Conservation (phyloP, 2,329 filamentous ascomycete genomes). For the Fusarium pseudoanthophilum region DNA sequence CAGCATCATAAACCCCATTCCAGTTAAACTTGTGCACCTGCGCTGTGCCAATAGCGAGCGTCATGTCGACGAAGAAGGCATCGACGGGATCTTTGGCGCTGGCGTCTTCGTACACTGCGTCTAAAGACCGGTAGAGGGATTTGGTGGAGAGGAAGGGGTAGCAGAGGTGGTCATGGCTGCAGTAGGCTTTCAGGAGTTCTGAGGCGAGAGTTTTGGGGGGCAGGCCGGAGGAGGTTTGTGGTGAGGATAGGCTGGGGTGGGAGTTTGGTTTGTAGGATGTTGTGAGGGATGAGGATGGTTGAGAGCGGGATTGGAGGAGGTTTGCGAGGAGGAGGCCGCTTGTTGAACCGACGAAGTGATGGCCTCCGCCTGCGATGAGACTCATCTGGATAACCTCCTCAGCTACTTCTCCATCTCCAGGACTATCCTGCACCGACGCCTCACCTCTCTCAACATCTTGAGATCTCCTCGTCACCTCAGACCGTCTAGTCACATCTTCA, state of each 20-base stretch:
- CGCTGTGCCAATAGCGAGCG: slow-evolving; percentile 55
- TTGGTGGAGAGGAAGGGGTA: slow-evolving; percentile 54
- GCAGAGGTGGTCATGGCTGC: slow-evolving; percentile 55
- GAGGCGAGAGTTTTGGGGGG: slow-evolving; percentile 51
- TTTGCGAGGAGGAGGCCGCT: slow-evolving; percentile 56
- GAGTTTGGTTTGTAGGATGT: slow-evolving; percentile 29
- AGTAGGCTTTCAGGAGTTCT: slow-evolving; percentile 54
- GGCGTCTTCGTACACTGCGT: slow-evolving; percentile 46
- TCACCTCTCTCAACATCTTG: neutral
- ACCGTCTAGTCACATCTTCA: neutral
- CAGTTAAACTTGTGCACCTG: slow-evolving; percentile 58
- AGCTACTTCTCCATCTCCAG: slow-evolving; percentile 46
- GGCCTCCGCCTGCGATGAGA: slow-evolving; percentile 54
- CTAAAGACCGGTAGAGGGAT: slow-evolving; percentile 42
- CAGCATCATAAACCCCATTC: slow-evolving; percentile 55
- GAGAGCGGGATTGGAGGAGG: slow-evolving; percentile 47
- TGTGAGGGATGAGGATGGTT: slow-evolving; percentile 16
- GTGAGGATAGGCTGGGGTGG: neutral
- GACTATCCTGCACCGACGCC: neutral
- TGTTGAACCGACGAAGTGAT: slow-evolving; percentile 55
- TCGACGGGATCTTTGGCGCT: slow-evolving; percentile 44
- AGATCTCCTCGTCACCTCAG: neutral
- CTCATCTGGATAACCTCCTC: slow-evolving; percentile 57
- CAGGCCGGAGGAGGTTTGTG: slow-evolving; percentile 35
- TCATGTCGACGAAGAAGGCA: slow-evolving; percentile 56